Percentiles rank a stretch among this genome's conserved stretches.
phyloP scores from a whole-genome alignment of 129 eudicot genomes.

The Deinandra increscens region DNA sequence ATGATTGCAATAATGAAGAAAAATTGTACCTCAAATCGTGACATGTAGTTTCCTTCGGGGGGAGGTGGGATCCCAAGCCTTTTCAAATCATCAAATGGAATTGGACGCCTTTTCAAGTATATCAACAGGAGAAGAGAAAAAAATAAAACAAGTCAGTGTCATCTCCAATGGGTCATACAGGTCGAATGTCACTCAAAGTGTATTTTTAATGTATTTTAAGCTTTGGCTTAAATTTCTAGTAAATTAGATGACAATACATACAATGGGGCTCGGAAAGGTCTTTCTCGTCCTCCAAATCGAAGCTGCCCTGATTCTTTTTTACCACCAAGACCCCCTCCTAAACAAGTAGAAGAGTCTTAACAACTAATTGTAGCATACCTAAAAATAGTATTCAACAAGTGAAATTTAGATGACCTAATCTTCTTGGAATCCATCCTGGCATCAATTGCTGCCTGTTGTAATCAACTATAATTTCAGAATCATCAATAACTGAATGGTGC shows the following conservation, averaged over 20 bases:
- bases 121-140: neutral
- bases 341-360: constrained; percentile 3
- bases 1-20: constrained; percentile 14
- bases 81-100: constrained; percentile 80
- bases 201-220: neutral
- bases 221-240: neutral
- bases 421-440: constrained; percentile 99
- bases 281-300: constrained; percentile 97
- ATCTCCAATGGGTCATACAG: neutral
- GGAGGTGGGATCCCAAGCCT: constrained; percentile 94
- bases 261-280: constrained; percentile 98
- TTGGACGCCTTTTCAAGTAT: constrained; percentile 44
- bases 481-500: constrained; percentile 81
- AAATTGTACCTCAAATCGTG: constrained; percentile 71
- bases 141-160: constrained; percentile 16
- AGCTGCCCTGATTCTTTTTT: constrained; percentile 99
- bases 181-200: neutral
- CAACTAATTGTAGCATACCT: neutral
- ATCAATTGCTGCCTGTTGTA: constrained; percentile 82
- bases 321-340: constrained; percentile 98
- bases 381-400: neutral
- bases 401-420: constrained; percentile 65
- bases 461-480: constrained; percentile 88
- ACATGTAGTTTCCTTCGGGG: constrained; percentile 95
- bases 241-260: constrained; percentile 33